Evolutionary conservation across 345 rosid species (phyloP).

Genomic region (Heritiera littoralis): DNA sequence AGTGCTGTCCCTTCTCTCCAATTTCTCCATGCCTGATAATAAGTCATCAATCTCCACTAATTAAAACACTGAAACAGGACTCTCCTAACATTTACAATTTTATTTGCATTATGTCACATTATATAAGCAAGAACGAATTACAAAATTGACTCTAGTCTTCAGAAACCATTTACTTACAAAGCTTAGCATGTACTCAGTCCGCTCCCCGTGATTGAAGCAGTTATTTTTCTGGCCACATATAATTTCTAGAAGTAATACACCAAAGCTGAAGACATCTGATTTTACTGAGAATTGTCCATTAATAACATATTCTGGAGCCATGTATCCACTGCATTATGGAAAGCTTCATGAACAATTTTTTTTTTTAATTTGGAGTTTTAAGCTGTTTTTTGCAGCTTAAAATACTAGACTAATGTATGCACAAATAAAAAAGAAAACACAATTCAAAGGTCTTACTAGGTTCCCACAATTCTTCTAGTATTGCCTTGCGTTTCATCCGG

Average conservation of each 20-base stretch:
- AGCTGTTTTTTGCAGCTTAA: too few species aligned
- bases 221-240: slow-evolving; percentile 45
- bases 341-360: not conserved
- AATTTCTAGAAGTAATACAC: slow-evolving; percentile 60
- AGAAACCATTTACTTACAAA: slow-evolving; percentile 34
- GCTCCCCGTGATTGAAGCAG: slow-evolving; percentile 23
- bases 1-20: slow-evolving; percentile 44
- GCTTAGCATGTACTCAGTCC: slow-evolving; percentile 37
- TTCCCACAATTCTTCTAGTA: slow-evolving; percentile 43
- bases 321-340: slow-evolving; percentile 42
- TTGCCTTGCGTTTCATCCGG: slow-evolving; percentile 35
- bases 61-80: not conserved
- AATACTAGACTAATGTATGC: too few species aligned
- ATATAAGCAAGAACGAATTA: not conserved
- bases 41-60: not conserved
- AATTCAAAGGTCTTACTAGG: slow-evolving; percentile 30
- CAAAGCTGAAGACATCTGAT: slow-evolving; percentile 62
- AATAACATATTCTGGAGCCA: slow-evolving; percentile 61
- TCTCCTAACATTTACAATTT: too few species aligned
- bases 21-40: slow-evolving; percentile 54
- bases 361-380: too few species aligned
- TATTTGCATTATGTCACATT: slow-evolving; percentile 19
- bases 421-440: too few species aligned
- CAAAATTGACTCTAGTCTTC: not conserved
- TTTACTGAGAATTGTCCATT: slow-evolving; percentile 53